A percentile compares a stretch with the other conserved stretches of the same genome.
Evolutionary conservation across 2,329 filamentous ascomycete genomes (phyloP).

Genomic region (Cadophora malorum): DNA sequence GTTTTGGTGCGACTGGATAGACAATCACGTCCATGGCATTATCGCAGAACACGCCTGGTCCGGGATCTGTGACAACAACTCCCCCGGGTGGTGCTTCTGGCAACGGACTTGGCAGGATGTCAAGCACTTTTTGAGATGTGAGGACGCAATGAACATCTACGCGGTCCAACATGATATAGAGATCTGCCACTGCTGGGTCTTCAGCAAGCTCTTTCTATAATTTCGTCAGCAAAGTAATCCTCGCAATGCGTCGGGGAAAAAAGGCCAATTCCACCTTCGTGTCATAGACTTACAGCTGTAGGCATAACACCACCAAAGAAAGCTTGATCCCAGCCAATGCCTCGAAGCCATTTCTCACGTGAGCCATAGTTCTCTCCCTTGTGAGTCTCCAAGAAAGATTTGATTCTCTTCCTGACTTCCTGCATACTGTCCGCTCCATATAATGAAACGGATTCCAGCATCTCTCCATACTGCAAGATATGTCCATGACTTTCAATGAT

Average conservation of each 20-base stretch:
- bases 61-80: conserved; percentile 65
- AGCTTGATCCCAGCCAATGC: conserved; percentile 75
- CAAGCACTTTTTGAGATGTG: conserved; percentile 69
- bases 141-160: conserved; percentile 75
- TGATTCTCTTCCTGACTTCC: conserved; percentile 60
- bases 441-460: conserved; percentile 68
- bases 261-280: conserved; percentile 45
- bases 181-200: conserved; percentile 57
- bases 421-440: conserved; percentile 63
- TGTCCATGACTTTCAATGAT: conserved; percentile 77
- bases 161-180: conserved; percentile 73
- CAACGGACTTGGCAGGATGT: conserved; percentile 59
- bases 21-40: conserved; percentile 70
- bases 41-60: conserved; percentile 74
- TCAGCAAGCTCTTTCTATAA: conserved; percentile 59
- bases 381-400: conserved; percentile 56
- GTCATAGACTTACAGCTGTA: conserved; percentile 51
- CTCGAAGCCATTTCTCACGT: conserved; percentile 65
- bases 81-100: conserved; percentile 64
- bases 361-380: conserved; percentile 56
- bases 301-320: conserved; percentile 67
- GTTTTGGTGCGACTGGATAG: conserved; percentile 61
- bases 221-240: conserved; percentile 48
- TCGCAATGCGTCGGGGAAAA: conserved; percentile 33
- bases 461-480: conserved; percentile 69